These are phyloP conservation scores for Erysimum cheiranthoides DNA, from an alignment of 345 rosid genomes.

Conservation along the genomic window DNA sequence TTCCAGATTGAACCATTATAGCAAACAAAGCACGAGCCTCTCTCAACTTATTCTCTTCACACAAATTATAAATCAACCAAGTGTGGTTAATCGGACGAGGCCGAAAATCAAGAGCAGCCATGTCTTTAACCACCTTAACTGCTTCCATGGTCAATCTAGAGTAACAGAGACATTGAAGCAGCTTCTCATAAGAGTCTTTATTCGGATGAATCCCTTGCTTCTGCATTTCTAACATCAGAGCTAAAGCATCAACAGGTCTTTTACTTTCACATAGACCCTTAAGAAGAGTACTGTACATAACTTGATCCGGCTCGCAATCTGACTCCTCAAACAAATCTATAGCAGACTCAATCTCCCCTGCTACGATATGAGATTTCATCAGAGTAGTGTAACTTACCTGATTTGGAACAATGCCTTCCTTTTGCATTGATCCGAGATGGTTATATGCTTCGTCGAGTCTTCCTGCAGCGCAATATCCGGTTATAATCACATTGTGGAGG, in stretches of 20 bases:
- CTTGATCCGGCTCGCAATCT: constrained; percentile 53
- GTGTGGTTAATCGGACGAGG: constrained; percentile 38
- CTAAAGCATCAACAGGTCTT: constrained; percentile 57
- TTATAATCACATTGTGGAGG: constrained; percentile 59
- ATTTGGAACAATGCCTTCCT: constrained; percentile 62
- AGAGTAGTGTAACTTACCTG: constrained; percentile 68
- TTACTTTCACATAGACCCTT: constrained; percentile 59
- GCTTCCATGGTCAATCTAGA: constrained; percentile 51
- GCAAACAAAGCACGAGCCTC: constrained; percentile 53
- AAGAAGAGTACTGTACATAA: constrained; percentile 52
- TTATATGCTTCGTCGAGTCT: constrained; percentile 59
- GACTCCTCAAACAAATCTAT: constrained; percentile 59
- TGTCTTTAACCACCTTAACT: constrained; percentile 62
- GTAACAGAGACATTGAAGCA: constrained; percentile 58
- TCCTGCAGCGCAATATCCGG: constrained; percentile 56
- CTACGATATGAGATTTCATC: constrained; percentile 55
- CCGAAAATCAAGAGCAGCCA: constrained; percentile 48
- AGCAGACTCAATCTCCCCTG: constrained; percentile 61
- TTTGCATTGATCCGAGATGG: constrained; percentile 61
- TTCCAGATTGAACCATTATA: constrained; percentile 50
- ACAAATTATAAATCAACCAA: constrained; percentile 57
- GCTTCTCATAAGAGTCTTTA: constrained; percentile 51
- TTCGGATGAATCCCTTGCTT: constrained; percentile 60
- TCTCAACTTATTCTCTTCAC: constrained; percentile 53
- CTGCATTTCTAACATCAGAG: constrained; percentile 53